Evolutionary conservation across 495 filamentous ascomycete genomes (phyloP), one percentile per base, ranked within the genome.

Genomic region (Penicillium parvum): DNA sequence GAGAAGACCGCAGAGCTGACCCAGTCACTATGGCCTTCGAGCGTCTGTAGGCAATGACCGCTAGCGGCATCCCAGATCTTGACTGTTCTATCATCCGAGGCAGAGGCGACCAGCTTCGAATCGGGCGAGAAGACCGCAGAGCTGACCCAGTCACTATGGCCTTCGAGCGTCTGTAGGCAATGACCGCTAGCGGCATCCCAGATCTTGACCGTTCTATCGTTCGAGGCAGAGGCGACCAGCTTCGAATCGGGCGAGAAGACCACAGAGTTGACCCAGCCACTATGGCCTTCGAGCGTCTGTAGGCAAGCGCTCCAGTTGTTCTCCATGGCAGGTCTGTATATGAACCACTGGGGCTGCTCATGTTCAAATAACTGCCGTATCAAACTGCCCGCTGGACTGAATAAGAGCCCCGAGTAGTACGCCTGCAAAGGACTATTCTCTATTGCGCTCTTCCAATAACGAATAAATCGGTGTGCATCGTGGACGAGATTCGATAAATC

Each of bases 381-480:
- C 9, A 63, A 19, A 33, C 62, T 65, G 5, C 7, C 19, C 9
- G 19, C 25, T 7, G 58, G 65, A 16, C 49, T 43, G 33, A 69
- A 71, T 11, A 63, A 14, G 7, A 69, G 50, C 11, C 56, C 43
- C 14, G 52, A 58, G 32, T 15, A 32, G 38, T 68, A 66, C 16
- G 59, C 27, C 36, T 69, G 58, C 20, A 66, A 49, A 0, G 66
- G 66, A 1, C 28, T 35, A 9, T 25, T 45, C 32, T 69, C 50
- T 40, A 71, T 64, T 7, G 52, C 25, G 12, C 10, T 23, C 15
- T 49, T 41, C 26, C 52, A 36, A 11, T 49, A 52, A 7, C 34
- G 52, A 30, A 64, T 47, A 37, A 73, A 63, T 14, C 59, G 49
- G 20, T 22, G 46, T 1, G 52, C 54, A 40, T 72, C 63, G 34